phyloP scores from a whole-genome alignment of 768 basidiomycete genomes.

The Suillus placidus region DNA sequence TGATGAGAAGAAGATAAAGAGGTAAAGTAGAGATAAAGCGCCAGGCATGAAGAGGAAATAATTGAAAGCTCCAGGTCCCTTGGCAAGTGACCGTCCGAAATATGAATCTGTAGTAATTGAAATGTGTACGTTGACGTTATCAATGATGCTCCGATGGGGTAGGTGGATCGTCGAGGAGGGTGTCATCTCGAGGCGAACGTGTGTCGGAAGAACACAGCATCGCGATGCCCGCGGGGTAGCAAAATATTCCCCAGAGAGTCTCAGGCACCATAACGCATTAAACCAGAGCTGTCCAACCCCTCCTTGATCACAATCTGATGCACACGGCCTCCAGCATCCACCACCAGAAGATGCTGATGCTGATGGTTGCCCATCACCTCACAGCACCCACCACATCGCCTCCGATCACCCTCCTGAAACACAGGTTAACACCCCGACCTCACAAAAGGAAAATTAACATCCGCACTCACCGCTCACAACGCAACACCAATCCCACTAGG shows the following conservation, averaged over 20 bases:
- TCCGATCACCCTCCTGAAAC: not conserved
- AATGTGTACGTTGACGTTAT: not conserved
- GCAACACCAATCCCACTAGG: slow-evolving; percentile 7
- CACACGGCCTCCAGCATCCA: not conserved
- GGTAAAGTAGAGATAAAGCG: not conserved
- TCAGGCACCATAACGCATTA: not conserved
- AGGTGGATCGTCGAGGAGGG: not conserved
- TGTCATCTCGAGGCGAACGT: not conserved
- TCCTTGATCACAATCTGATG: not conserved
- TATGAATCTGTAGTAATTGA: not conserved
- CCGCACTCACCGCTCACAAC: not conserved
- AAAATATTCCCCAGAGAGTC: not conserved
- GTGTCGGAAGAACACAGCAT: not conserved
- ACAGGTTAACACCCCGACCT: not conserved
- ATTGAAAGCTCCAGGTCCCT: not conserved
- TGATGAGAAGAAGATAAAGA: not conserved
- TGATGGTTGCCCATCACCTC: slow-evolving; percentile 3
- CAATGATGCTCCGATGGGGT: not conserved
- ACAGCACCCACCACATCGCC: not conserved
- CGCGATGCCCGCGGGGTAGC: not conserved
- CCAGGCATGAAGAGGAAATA: not conserved
- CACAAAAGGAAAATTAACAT: not conserved
- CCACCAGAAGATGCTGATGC: not conserved
- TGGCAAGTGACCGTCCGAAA: not conserved
- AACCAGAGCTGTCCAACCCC: too few species aligned